Base-by-base conservation (phyloP, 129 eudicot species). In the Erigeron canadensis region DNA sequence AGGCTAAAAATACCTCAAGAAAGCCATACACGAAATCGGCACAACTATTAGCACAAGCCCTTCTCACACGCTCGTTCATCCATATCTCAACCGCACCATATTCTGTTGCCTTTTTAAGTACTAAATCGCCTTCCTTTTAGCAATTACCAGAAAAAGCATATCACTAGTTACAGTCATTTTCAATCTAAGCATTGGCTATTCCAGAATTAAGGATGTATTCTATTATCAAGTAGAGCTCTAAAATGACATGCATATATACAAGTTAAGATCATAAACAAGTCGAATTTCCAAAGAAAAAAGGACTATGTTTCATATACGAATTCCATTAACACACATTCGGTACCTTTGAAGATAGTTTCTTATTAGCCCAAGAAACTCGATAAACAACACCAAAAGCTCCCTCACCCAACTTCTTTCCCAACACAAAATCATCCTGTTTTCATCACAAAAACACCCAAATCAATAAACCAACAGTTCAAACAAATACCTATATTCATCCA, bases 1-100 rank as follows among this genome's bases (percentile, higher is more conserved):
- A 28, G 34, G 34, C 19, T 40, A 62, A 47, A 76, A 70, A 64
- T 69, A 95, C 99, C 99, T 95, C 99, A 72, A 75, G 88, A 75
- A 95, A 95, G 41, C 99, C 99, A 21, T 90, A 88, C 56, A 95
- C 73, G 56, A 90, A 95, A 79, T 95, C 97, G 45, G 99, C 99
- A 82, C 99, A 95, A 70, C 99, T 90, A 62, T 73, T 90, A 18
- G 97, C 83, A 80, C 99, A 95, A 53, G 99, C 99, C 80, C 99
- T 82, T 47, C 99, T 81, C 58, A 86, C 99, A 45, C 99, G 99
- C 79, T 95, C 99, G 74, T 95, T 95, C 99, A 95, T 95, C 99
- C 99, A 90, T 68, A 95, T 88, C 84, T 95, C 99, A 58, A 95
- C 99, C 4, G 99, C 99, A 74, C 99, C 99, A 80, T 95, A 95